phyloP scores from a whole-genome alignment of 768 basidiomycete genomes.

The Leccinum subgranulosum region DNA sequence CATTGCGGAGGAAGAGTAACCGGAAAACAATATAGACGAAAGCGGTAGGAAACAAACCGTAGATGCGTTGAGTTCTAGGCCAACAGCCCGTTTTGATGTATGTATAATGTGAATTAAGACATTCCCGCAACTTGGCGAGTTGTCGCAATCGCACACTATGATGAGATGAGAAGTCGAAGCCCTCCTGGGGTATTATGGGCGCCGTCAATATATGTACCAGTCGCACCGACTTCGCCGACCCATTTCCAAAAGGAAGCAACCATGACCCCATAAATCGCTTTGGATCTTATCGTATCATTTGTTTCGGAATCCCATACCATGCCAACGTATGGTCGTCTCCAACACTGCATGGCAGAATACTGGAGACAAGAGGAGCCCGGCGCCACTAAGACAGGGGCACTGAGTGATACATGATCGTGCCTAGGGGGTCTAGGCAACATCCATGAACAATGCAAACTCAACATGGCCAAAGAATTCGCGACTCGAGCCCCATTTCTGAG shows the following conservation, averaged over 20 bases:
- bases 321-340: constrained; percentile 36
- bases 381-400: constrained; percentile 31
- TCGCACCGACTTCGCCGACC: constrained; percentile 37
- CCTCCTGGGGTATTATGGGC: constrained; percentile 32
- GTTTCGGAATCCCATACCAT: constrained; percentile 51
- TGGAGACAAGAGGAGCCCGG: constrained; percentile 22
- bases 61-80: constrained; percentile 1
- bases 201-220: neutral
- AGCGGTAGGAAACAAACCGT: neutral
- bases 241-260: constrained; percentile 43
- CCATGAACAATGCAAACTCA: constrained; percentile 33
- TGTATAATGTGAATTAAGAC: neutral
- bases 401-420: constrained; percentile 36
- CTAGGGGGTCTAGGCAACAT: constrained; percentile 27
- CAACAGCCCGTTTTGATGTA: neutral
- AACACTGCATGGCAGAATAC: constrained; percentile 31
- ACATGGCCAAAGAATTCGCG: constrained; percentile 25
- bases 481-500: too few species aligned
- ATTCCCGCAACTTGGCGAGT: neutral
- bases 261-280: constrained; percentile 44
- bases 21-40: neutral
- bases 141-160: neutral
- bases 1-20: constrained; percentile 27
- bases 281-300: constrained; percentile 48
- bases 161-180: constrained; percentile 33